Evolutionary conservation across 1,284 basidiomycete species (phyloP), one percentile per base, ranked within the genome.

Genomic region (Ceratobasidium sp.): DNA sequence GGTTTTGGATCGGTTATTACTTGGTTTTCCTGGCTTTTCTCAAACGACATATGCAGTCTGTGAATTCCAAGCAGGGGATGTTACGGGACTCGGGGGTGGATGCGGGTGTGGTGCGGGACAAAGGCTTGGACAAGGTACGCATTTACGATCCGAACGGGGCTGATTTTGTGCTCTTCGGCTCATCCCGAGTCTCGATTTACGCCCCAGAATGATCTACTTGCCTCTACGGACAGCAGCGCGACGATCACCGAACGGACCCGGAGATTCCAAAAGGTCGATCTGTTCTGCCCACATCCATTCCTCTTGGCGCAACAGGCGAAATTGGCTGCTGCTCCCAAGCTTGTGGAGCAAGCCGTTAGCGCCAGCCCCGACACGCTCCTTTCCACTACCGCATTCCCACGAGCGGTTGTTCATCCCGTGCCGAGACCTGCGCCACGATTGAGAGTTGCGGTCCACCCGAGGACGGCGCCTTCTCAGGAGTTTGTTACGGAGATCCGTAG

Each of bases 281-380:
- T 67, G 13, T 67, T 46, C 32, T 67, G 65, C 22, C 65, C 65
- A 1, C 65, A 67, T 34, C 65, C 65, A 17, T 67, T 51, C 44
- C 65, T 67, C n/a, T 34, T 62, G 9, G 19, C 17, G 25, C 61
- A 62, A 25, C 37, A 62, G 25, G 40, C 61, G 22, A 43, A 62
- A 25, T 3, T n/a, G 19, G 9, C 19, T 7, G 0, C 15, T 9
- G 25, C 9, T 11, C 34, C 61, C 34, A 43, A 62, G 22, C 40
- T 40, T 2, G 49, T 9, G n/a, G 19, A 7, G 49, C 6, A n/a
- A 17, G 49, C n/a, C 49, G 5, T 51, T 51, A n/a, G 19, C 19
- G 49, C 49, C 19, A 51, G 49, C 9, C 49, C 49, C 49, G 49
- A 51, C n/a, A n/a, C 7, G 1, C n/a, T 44, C 13, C 40, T 62